Evolutionary conservation across 2,329 filamentous ascomycete genomes (phyloP), one percentile per base, ranked within the genome.

Genomic region (Scytalidium lignicola): DNA sequence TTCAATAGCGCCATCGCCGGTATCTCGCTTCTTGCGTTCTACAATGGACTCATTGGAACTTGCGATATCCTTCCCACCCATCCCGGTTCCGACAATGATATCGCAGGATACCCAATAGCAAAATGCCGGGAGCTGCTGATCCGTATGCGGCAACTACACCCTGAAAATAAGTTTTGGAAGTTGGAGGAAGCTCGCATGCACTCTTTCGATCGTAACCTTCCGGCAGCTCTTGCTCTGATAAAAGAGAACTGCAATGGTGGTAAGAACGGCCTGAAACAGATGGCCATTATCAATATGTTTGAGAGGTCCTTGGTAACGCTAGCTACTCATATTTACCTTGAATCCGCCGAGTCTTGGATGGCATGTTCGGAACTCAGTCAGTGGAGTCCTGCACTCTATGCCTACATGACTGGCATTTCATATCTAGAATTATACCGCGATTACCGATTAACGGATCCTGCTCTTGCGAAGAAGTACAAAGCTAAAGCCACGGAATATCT

Each of bases 1-100:
- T 80, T 97, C 61, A 95, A 96, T 62, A 92, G 91, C n/a, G 92
- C 88, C 6, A 85, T 97, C 63, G 85, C 91, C 0, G 89, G 86
- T 0, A 75, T 97, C 39, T 79, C 89, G 21, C 73, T 96, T 0
- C 75, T 97, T 15, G 84, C 82, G 1, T 97, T 90, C 67, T 95
- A 96, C 69, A 95, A 96, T 63, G 87, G 86, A 5, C 79, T 96
- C 26, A 77, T 95, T 15, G 88, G 88, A 1, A 86, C 90, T 57
- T 89, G 90, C 53, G 93, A 99, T 63, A 96, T 99, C 48, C 74
- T 95, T 15, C 85, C 88, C 0, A 76, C 72, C 1, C 75, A 80
- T 18, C 69, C 74, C 1, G 79, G 83, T 55, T 75, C 71, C 2
- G 60, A 64, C 18, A 58, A 80, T 13, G 80, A 83, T 55, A 69